Evolutionary conservation across 2,329 filamentous ascomycete species (phyloP).

Genomic region (Zymoseptoria passerinii): DNA sequence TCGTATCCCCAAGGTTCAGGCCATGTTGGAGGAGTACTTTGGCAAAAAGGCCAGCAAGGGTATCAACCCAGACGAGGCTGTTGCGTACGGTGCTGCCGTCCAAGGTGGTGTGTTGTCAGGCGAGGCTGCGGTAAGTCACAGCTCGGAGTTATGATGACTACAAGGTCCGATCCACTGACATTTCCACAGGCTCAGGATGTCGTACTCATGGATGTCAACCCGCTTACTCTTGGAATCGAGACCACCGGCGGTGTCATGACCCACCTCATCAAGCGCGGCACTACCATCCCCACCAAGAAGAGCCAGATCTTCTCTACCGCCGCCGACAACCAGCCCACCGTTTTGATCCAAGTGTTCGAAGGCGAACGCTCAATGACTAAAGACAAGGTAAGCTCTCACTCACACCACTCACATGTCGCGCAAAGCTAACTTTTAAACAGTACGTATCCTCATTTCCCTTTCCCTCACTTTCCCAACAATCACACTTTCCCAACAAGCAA

Average conservation of each 20-base stretch:
- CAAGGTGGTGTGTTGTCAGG: conserved; percentile 93
- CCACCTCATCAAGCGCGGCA: conserved; percentile 96
- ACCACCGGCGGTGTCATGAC: conserved; percentile 97
- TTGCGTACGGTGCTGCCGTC: conserved; percentile 93
- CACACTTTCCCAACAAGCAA: no score
- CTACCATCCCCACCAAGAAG: conserved; percentile 98
- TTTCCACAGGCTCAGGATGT: conserved; percentile 72
- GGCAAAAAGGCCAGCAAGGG: conserved; percentile 98
- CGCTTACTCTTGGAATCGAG: conserved; percentile 95
- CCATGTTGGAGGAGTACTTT: conserved; percentile 93
- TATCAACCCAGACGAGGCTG: conserved; percentile 98
- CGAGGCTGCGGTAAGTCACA: conserved; percentile 50
- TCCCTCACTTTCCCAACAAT: no score
- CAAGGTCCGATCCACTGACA: conserved; percentile 1
- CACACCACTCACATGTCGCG: no score
- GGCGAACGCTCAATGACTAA: conserved; percentile 61
- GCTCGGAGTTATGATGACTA: not conserved
- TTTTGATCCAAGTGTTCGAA: conserved; percentile 99
- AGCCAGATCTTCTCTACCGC: conserved; percentile 97
- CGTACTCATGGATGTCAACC: conserved; percentile 89
- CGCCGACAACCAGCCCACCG: conserved; percentile 94
- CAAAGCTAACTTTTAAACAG: no score
- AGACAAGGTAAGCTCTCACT: no score
- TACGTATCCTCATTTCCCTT: no score
- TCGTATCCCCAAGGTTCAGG: conserved; percentile 96